Evolutionary conservation across 2,329 filamentous ascomycete genomes (phyloP), one percentile per base, ranked within the genome.

Genomic region (Ceratocystis destructans): DNA sequence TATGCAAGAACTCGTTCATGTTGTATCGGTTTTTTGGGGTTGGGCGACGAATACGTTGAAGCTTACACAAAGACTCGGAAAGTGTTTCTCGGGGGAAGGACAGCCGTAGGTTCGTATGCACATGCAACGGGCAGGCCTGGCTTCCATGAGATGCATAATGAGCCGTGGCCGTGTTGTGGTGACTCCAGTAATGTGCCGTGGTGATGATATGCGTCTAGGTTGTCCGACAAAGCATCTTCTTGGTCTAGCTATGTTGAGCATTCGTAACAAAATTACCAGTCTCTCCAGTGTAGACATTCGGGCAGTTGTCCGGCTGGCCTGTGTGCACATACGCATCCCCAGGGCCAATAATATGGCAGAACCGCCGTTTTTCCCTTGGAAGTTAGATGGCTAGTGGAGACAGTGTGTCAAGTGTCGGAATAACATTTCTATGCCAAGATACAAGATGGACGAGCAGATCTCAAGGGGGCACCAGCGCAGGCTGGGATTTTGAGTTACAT

Each of bases 271-370:
- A 0, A 73, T 72, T 1, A 73, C 75, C 2, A 77, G 71, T 28
- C 72, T 71, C 70, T 74, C 74, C 17, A 77, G 70, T 0, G 74
- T 74, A 3, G 70, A 53, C 65, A 78, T 69, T 1, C 71, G 66
- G 66, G 4, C 50, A 65, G 15, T 73, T 74, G 33, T 77, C 76
- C 22, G 68, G 64, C 0, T 74, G 73, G 2, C 76, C 76, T 7
- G 77, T 66, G 66, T 78, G 76, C 2, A 77, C 72, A 67, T 78
- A 76, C 2, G 76, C 70, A 67, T 77, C 76, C 67, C 75, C 77
- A 44, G 73, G 72, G 12, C 71, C 70, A n/a, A 75, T 31, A 22
- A 37, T 31, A 59, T 68, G 37, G 10, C 37, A 41, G 37, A 41
- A 41, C 37, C 10, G 37, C 37, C 37, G 48, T 31, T 31, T 61